phyloP scores from a whole-genome alignment of 257 asterid genomes.

The Misopates orontium region DNA sequence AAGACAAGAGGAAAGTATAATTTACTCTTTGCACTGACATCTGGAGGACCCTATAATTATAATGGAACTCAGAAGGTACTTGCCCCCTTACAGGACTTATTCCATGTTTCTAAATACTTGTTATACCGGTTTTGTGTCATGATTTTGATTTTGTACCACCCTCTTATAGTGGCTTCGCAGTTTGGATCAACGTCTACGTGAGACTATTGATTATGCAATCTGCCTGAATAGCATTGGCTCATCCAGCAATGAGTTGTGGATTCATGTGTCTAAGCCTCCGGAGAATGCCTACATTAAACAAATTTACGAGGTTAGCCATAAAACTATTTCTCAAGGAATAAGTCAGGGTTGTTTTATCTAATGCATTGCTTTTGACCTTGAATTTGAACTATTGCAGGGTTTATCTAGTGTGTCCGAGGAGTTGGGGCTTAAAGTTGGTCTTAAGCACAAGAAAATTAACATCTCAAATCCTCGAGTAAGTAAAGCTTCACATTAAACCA shows the following conservation, averaged over 20 bases:
- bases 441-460: conserved; percentile 98
- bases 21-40: conserved; percentile 81
- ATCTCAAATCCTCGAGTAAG: conserved; percentile 95
- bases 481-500: conserved; percentile 4
- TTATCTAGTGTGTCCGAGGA: conserved; percentile 78
- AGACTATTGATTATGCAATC: conserved; percentile 86
- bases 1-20: conserved; percentile 89
- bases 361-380: conserved; percentile 25
- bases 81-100: conserved; percentile 17
- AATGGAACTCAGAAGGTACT: conserved; percentile 83
- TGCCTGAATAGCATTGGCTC: conserved; percentile 96
- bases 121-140: conserved; percentile 11
- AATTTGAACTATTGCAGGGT: conserved; percentile 58
- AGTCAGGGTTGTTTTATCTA: conserved; percentile 9
- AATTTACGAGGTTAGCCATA: conserved; percentile 79
- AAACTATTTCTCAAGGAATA: conserved; percentile 9
- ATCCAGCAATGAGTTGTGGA: conserved; percentile 50
- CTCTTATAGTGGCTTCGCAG: conserved; percentile 82
- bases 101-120: neutral
- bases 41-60: conserved; percentile 97
- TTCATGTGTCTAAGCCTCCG: conserved; percentile 95
- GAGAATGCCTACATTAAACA: conserved; percentile 78
- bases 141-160: conserved; percentile 34
- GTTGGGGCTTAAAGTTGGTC: conserved; percentile 73
- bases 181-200: conserved; percentile 86